Conservation (phyloP, 306 rosid genomes). For the Rosa chinensis region DNA sequence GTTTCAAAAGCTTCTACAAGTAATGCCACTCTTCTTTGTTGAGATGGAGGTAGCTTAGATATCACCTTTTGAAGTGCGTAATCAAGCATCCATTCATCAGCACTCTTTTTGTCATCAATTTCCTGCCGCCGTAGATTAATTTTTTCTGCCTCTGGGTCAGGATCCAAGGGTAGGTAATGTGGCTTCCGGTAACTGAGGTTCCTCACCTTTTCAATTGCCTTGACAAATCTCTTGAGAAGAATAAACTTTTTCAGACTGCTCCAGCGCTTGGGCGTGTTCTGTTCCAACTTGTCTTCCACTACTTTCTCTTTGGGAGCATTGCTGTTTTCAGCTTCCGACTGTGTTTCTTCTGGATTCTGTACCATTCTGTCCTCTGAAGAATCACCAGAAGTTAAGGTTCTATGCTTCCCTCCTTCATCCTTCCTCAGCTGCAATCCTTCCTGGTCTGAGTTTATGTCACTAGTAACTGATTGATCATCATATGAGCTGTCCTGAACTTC, state of each 20-base stretch:
- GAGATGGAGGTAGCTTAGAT: constrained; percentile 73
- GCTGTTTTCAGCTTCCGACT: constrained; percentile 16
- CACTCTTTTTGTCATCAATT: constrained; percentile 49
- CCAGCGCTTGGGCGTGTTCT: constrained; percentile 62
- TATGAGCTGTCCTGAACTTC: constrained; percentile 49
- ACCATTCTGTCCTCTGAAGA: constrained; percentile 24
- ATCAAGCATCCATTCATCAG: constrained; percentile 95
- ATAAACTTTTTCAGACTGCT: constrained; percentile 69
- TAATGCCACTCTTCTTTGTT: constrained; percentile 67
- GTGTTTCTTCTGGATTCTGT: constrained; percentile 19
- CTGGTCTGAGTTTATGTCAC: constrained; percentile 31
- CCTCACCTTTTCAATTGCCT: constrained; percentile 77
- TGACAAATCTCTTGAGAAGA: constrained; percentile 77
- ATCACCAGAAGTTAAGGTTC: constrained; percentile 22
- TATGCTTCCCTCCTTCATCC: constrained; percentile 30
- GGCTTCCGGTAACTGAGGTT: constrained; percentile 41
- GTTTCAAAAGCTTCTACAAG: constrained; percentile 84
- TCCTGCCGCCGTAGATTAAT: constrained; percentile 58
- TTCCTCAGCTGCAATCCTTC: constrained; percentile 29
- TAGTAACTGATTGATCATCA: constrained; percentile 30
- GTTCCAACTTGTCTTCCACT: constrained; percentile 38
- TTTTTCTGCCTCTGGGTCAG: constrained; percentile 49
- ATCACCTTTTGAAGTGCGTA: constrained; percentile 79
- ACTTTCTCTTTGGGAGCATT: constrained; percentile 29
- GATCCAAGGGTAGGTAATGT: constrained; percentile 38